A percentile compares a stretch with the other conserved stretches of the same genome.
phyloP scores from a whole-genome alignment of 2,329 filamentous ascomycete genomes.

The Fusarium acutatum region DNA sequence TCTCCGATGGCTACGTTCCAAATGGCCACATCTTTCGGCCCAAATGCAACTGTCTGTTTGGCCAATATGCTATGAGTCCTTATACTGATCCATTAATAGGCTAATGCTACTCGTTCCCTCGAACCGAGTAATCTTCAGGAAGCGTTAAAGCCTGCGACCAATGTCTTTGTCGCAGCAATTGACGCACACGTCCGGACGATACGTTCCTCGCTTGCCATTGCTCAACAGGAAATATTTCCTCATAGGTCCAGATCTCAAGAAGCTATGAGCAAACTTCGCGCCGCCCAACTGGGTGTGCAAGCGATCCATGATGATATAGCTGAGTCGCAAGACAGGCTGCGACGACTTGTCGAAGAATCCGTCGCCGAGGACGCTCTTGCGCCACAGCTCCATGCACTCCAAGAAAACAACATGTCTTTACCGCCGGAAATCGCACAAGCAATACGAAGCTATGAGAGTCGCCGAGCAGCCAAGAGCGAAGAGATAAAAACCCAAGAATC shows the following conservation, averaged over 20 bases:
- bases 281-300: conserved; percentile 29
- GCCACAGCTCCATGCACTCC: conserved; percentile 40
- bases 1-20: conserved; percentile 43
- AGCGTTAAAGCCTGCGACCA: conserved; percentile 35
- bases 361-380: conserved; percentile 38
- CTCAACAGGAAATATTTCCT: conserved; percentile 41
- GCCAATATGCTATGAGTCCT: neutral
- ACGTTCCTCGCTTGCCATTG: conserved; percentile 33
- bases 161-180: conserved; percentile 31
- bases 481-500: conserved; percentile 40
- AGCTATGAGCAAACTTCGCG: conserved; percentile 33
- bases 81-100: conserved; percentile 11
- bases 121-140: conserved; percentile 35
- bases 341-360: conserved; percentile 35
- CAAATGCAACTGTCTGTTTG: conserved; percentile 29
- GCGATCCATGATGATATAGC: conserved; percentile 35
- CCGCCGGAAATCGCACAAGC: conserved; percentile 41
- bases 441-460: conserved; percentile 39
- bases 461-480: conserved; percentile 37
- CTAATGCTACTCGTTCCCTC: conserved; percentile 30
- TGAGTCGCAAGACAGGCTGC: conserved; percentile 27
- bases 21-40: conserved; percentile 36
- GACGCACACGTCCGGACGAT: conserved; percentile 37
- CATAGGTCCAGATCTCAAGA: conserved; percentile 41
- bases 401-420: conserved; percentile 40